Evolutionary conservation across 225 moss, liverwort and hornwort species (phyloP).

Genomic region (Anthoceros angustus): DNA sequence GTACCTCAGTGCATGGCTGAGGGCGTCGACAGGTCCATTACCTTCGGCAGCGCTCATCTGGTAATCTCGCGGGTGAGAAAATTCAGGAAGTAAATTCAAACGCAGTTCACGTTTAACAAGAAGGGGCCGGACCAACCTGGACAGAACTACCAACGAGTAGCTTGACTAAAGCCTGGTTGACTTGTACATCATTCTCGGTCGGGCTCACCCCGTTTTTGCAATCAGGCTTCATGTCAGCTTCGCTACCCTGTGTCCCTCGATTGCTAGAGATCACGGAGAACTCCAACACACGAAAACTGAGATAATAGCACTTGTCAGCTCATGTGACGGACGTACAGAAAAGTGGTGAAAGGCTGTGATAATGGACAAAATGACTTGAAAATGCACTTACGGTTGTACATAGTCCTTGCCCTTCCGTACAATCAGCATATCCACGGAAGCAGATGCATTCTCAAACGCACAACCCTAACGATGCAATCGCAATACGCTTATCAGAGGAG

Average conservation of each 20-base stretch:
- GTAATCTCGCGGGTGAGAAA: neutral
- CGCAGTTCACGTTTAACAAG: no score
- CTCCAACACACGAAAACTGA: neutral
- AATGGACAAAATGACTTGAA: neutral
- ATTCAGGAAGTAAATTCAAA: neutral
- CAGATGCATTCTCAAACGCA: conserved; percentile 1
- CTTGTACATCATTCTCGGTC: neutral
- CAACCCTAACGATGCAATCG: neutral
- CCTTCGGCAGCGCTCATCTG: conserved; percentile 5
- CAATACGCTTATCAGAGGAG: neutral
- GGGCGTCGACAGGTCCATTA: conserved; percentile 3
- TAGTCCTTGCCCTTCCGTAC: conserved; percentile 2
- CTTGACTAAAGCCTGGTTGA: conserved; percentile 1
- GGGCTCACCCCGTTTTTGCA: neutral
- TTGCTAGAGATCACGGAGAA: neutral
- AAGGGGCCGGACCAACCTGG: neutral
- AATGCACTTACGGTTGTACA: neutral
- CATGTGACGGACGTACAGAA: neutral
- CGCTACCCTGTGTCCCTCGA: neutral
- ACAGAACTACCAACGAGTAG: neutral
- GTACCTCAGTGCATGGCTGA: conserved; percentile 3
- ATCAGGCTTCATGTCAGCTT: neutral
- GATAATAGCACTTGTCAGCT: neutral
- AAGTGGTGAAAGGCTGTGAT: neutral
- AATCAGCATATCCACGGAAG: conserved; percentile 1